Conservation (phyloP, 805 yeast genomes). For the Phaffomyces thermotolerans region DNA sequence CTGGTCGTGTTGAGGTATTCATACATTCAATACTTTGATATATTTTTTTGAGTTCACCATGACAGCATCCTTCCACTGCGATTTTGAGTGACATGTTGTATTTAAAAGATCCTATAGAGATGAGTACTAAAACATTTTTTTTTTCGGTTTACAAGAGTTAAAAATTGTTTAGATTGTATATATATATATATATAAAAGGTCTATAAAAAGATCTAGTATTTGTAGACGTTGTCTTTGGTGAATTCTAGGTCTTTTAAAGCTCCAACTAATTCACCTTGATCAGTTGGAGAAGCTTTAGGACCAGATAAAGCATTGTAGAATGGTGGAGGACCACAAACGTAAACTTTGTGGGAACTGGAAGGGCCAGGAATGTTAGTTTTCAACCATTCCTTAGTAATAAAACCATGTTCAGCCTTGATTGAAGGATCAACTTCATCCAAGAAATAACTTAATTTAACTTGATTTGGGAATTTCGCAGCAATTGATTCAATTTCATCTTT, state of each 20-base stretch:
- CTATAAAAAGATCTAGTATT: conserved; percentile 45
- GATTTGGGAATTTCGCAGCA: conserved; percentile 64
- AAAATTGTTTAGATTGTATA: too few species aligned
- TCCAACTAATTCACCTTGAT: conserved; percentile 94
- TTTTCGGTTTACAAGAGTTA: not conserved
- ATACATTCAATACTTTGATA: conserved; percentile 27
- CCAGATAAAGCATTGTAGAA: conserved; percentile 87
- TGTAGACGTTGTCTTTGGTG: conserved; percentile 80
- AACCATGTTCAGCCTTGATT: conserved; percentile 62
- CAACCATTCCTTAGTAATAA: conserved; percentile 70
- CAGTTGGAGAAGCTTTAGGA: conserved; percentile 71
- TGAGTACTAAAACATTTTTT: not conserved
- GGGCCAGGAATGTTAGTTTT: conserved; percentile 56
- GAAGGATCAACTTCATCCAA: conserved; percentile 50
- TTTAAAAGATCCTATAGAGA: not conserved
- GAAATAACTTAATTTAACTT: conserved; percentile 71
- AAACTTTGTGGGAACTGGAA: conserved; percentile 61
- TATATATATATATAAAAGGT: too few species aligned
- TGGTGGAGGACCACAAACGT: conserved; percentile 94
- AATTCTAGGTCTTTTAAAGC: conserved; percentile 82
- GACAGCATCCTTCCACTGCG: conserved; percentile 88
- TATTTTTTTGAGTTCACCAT: conserved; percentile 64
- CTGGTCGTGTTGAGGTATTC: conserved; percentile 26
- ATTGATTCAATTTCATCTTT: conserved; percentile 68
- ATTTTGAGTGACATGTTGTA: conserved; percentile 25